A percentile compares a stretch with the other conserved stretches of the same genome.
Conservation (phyloP, 2,329 filamentous ascomycete genomes). For the Cytospora paraplurivora region DNA sequence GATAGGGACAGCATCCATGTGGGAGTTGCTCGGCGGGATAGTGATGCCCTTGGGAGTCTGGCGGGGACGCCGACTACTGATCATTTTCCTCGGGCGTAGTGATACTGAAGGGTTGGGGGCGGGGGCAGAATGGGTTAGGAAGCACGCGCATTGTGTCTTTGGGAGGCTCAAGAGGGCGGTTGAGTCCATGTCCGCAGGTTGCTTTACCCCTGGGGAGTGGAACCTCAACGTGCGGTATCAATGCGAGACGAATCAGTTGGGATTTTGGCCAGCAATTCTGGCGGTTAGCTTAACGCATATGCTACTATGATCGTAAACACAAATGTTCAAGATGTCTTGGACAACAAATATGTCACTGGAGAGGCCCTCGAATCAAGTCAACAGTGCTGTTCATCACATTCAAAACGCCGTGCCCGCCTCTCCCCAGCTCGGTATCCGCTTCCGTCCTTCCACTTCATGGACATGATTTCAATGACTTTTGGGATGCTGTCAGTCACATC, state of each 20-base stretch:
- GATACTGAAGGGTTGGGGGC: too few relatives aligned
- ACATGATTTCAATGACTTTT: too few relatives aligned
- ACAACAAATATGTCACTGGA: background rate
- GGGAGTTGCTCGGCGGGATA: constrained; percentile 43
- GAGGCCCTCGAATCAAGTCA: background rate
- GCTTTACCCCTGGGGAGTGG: background rate
- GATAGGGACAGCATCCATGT: constrained; percentile 9
- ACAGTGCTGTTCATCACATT: too few relatives aligned
- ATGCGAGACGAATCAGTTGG: background rate
- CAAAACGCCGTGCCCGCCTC: background rate
- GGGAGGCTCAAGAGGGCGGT: background rate
- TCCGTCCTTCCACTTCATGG: background rate
- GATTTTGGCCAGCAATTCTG: background rate
- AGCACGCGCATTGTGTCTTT: background rate
- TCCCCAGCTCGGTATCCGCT: background rate
- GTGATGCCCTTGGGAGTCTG: constrained; percentile 53
- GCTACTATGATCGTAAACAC: background rate
- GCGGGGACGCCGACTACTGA: constrained; percentile 50
- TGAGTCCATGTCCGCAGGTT: background rate
- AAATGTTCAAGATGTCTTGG: background rate
- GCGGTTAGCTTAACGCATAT: background rate
- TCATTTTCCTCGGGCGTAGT: constrained; percentile 39
- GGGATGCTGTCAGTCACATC: too few relatives aligned
- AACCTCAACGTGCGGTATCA: background rate
- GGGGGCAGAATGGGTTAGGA: too few relatives aligned